These are phyloP conservation scores for Alternaria incomplexa DNA, from an alignment of 2,329 filamentous ascomycete species.

Conservation along the genomic window DNA sequence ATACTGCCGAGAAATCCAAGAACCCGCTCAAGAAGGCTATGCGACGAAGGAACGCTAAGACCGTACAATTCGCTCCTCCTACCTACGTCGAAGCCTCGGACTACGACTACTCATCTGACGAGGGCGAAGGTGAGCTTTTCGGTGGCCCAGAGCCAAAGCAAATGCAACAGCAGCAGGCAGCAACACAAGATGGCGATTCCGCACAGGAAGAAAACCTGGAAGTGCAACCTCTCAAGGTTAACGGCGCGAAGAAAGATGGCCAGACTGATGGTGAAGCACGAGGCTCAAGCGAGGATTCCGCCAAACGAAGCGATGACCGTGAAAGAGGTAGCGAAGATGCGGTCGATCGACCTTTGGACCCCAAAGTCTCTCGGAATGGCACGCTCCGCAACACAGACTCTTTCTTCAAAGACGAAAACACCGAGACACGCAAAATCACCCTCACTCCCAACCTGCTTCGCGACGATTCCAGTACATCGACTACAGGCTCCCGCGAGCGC, in stretches of 20 bases:
- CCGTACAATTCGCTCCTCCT: conserved; percentile 81
- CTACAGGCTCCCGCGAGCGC: conserved; percentile 54
- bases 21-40: conserved; percentile 85
- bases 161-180: conserved; percentile 29
- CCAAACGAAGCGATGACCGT: conserved; percentile 52
- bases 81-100: conserved; percentile 90
- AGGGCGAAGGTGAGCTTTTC: conserved; percentile 62
- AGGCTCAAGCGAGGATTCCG: conserved; percentile 46
- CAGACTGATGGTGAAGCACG: conserved; percentile 32
- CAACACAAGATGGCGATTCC: conserved; percentile 47
- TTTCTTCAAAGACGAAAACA: conserved; percentile 95
- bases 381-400: conserved; percentile 91
- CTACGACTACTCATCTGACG: conserved; percentile 81
- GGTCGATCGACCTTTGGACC: conserved; percentile 56
- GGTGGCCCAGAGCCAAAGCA: conserved; percentile 44
- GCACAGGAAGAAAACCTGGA: conserved; percentile 47
- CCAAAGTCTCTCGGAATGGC: conserved; percentile 72
- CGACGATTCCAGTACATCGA: conserved; percentile 67
- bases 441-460: conserved; percentile 90
- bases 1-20: conserved; percentile 79
- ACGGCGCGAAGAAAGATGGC: conserved; percentile 39
- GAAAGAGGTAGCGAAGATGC: conserved; percentile 71
- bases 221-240: conserved; percentile 48
- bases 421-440: conserved; percentile 96
- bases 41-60: conserved; percentile 81